A percentile compares a stretch with the other conserved stretches of the same genome.
phyloP scores from a whole-genome alignment of 176 grass and related monocot genomes.

The Aegilops tauschii region DNA sequence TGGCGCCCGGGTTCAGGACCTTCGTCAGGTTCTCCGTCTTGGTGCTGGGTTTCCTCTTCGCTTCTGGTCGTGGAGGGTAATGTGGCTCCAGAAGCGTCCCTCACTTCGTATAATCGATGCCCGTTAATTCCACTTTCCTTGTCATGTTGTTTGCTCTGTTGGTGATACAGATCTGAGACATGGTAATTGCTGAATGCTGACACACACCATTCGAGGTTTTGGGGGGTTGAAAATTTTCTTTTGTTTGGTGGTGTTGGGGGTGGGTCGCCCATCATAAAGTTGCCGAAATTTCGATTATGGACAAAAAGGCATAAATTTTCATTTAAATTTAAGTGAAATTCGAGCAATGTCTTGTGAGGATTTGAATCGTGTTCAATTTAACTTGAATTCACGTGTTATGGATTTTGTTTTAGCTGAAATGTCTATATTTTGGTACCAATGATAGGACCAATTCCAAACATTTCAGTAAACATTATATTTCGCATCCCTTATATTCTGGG shows the following conservation, averaged over 20 bases:
- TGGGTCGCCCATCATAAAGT: neutral
- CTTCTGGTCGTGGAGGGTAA: neutral
- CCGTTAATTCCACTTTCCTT: neutral
- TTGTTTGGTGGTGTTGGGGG: too few species aligned
- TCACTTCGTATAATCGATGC: neutral
- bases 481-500: too few species aligned
- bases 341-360: too few species aligned
- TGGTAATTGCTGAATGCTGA: neutral
- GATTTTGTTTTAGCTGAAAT: too few species aligned
- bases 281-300: neutral
- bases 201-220: neutral
- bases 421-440: too few species aligned
- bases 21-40: conserved; percentile 17
- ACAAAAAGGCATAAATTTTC: neutral
- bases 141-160: neutral
- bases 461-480: too few species aligned
- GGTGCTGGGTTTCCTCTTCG: conserved; percentile 6
- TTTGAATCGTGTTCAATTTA: too few species aligned
- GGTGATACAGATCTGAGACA: neutral
- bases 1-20: neutral
- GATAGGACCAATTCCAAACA: too few species aligned
- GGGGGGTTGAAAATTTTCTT: neutral
- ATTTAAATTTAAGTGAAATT: neutral
- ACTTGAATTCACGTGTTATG: too few species aligned
- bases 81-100: neutral